Conservation (phyloP, 345 rosid species). For the Sisymbrium irio region DNA sequence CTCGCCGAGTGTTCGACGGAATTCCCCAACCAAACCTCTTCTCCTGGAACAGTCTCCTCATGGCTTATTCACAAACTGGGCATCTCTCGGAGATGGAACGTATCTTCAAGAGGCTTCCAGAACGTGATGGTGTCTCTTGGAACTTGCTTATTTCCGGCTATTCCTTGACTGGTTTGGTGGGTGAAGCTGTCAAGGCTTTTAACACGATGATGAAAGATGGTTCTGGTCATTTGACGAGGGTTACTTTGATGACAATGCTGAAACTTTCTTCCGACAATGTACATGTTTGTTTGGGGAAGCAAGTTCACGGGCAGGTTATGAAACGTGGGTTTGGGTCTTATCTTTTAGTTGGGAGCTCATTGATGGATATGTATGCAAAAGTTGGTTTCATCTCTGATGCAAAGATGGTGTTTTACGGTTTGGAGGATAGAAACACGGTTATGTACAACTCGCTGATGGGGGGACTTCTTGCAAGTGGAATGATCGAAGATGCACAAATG, state of each 20-base stretch:
- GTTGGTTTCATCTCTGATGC: slow-evolving; percentile 58
- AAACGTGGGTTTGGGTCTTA: slow-evolving; percentile 63
- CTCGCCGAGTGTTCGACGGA: slow-evolving; percentile 63
- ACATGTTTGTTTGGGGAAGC: slow-evolving; percentile 52
- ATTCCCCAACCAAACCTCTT: slow-evolving; percentile 55
- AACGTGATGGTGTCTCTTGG: slow-evolving; percentile 77
- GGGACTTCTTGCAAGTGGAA: slow-evolving; percentile 62
- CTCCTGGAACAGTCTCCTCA: slow-evolving; percentile 86
- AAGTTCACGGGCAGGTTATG: slow-evolving; percentile 71
- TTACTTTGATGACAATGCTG: slow-evolving; percentile 74
- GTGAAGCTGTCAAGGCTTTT: slow-evolving; percentile 55
- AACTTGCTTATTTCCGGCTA: slow-evolving; percentile 77
- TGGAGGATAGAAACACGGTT: slow-evolving; percentile 54
- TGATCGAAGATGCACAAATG: slow-evolving; percentile 55
- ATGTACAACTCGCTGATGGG: slow-evolving; percentile 72
- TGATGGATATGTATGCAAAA: slow-evolving; percentile 87
- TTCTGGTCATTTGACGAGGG: slow-evolving; percentile 50
- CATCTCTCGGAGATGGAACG: slow-evolving; percentile 47
- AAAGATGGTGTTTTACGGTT: slow-evolving; percentile 51
- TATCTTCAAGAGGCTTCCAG: slow-evolving; percentile 54
- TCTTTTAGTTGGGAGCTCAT: slow-evolving; percentile 64
- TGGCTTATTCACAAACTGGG: slow-evolving; percentile 74
- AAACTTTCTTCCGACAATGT: slow-evolving; percentile 49
- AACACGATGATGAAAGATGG: slow-evolving; percentile 65
- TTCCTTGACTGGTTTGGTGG: slow-evolving; percentile 43